Evolutionary conservation across 2,329 filamentous ascomycete species (phyloP).

Genomic region (Ophiostoma angusticollis): DNA sequence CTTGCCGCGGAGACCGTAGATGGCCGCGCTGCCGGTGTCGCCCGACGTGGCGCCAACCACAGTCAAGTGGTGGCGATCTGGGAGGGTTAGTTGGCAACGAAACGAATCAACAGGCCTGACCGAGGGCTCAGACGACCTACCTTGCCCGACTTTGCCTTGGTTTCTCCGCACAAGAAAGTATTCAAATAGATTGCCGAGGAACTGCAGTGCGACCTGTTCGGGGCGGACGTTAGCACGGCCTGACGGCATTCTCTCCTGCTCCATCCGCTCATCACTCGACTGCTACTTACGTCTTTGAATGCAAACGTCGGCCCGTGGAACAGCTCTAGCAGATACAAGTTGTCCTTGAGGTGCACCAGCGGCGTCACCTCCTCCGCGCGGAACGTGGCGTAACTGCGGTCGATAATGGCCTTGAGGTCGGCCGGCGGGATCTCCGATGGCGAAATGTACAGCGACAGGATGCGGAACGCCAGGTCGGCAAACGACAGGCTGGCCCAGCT

Average conservation of each 20-base stretch:
- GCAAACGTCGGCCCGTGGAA: conserved; percentile 94
- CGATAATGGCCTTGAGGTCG: conserved; percentile 74
- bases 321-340: conserved; percentile 78
- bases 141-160: conserved; percentile 47
- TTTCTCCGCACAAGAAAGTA: conserved; percentile 72
- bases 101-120: no score
- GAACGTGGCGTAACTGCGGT: conserved; percentile 81
- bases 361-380: conserved; percentile 67
- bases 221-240: neutral
- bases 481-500: conserved; percentile 71
- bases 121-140: no score
- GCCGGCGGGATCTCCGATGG: conserved; percentile 63
- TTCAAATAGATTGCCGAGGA: conserved; percentile 91
- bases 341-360: conserved; percentile 57
- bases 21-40: conserved; percentile 86
- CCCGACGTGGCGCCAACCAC: conserved; percentile 80
- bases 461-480: conserved; percentile 67
- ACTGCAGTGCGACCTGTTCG: conserved; percentile 54
- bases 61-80: conserved; percentile 65
- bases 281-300: conserved; percentile 82
- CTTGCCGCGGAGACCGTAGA: conserved; percentile 89
- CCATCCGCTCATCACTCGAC: neutral
- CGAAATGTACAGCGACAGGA: conserved; percentile 82
- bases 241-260: neutral
- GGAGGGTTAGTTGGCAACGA: neutral